Evolutionary conservation across 805 yeast genomes (phyloP), one percentile per base, ranked within the genome.

Genomic region (Schwanniomyces yamadae): DNA sequence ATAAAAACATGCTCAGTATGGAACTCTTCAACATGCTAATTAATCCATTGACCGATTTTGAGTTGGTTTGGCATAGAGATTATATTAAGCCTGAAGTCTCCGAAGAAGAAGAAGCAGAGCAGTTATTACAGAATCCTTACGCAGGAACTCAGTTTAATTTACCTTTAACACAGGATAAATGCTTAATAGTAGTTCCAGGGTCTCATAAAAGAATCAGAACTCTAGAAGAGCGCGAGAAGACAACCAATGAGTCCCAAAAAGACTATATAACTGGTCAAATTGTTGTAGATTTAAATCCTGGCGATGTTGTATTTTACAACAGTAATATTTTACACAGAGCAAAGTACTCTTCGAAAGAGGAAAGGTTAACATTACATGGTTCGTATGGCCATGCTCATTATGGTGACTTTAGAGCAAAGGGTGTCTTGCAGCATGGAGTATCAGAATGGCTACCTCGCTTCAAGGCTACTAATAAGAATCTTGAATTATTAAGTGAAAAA

Each of bases 361-460:
- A 56, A 35, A 54, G 79, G 33, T 55, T 71, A 35, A 73, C 78
- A 0, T 49, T 73, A 17, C 79, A 73, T 48, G 79, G 78, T 0
- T 66, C 75, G 2, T 71, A 72, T 41, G 79, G 79, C 4, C 71
- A 69, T 42, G 57, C 41, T 15, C 56, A 60, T 23, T 51, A 52
- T 35, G 78, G 77, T 5, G 54, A 56, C 36, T 45, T 57, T 10
- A 55, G 78, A 39, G 77, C 78, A 3, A 63, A 61, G 41, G 73
- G 76, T n/a, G 63, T 73, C n/a, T 61, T 73, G 31, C 79, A 73
- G 49, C 77, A 72, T 42, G 79, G 78, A 1, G 76, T 72, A 4
- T 69, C 66, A 6, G 60, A 62, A 28, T 73, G 79, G 79, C 45
- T 69, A 16, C 60, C 62, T 10, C 46, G 59, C 12, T 58, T 72